Conservation (phyloP, 2,329 filamentous ascomycete species). For the Ustulina deusta region DNA sequence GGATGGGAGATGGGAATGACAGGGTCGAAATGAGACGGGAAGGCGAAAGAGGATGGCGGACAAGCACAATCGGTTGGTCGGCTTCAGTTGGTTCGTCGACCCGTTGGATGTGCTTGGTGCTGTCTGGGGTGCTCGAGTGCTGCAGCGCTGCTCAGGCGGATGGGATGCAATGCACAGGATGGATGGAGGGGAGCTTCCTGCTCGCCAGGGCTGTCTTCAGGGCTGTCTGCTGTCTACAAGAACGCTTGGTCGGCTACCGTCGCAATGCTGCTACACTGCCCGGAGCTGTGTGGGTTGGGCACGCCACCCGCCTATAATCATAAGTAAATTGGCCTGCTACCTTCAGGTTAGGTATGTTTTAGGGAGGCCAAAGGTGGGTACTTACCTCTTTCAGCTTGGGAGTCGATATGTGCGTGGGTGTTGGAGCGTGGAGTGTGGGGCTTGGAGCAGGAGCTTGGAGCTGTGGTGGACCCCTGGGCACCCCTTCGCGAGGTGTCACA, state of each 20-base stretch:
- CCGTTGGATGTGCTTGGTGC: not conserved
- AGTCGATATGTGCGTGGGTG: slow-evolving; percentile 1
- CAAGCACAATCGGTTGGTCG: slow-evolving; percentile 5
- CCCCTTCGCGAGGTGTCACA: not conserved
- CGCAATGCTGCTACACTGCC: slow-evolving; percentile 4
- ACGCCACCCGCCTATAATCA: slow-evolving; percentile 2
- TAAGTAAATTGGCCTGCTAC: not conserved
- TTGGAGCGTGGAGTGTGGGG: slow-evolving; percentile 3
- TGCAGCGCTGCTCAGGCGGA: not conserved
- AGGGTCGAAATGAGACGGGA: slow-evolving; percentile 40
- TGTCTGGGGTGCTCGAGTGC: not conserved
- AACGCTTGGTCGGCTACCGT: not conserved
- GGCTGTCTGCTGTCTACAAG: slow-evolving; percentile 4
- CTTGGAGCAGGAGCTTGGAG: slow-evolving; percentile 7
- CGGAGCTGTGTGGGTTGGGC: slow-evolving; percentile 13
- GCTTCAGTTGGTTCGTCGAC: not conserved
- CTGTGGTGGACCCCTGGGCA: slow-evolving; percentile 4
- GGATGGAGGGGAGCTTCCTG: slow-evolving; percentile 9
- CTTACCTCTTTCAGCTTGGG: slow-evolving; percentile 2
- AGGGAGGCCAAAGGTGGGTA: not conserved
- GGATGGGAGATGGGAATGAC: slow-evolving; percentile 31
- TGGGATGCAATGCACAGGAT: not conserved
- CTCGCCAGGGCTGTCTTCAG: slow-evolving; percentile 10
- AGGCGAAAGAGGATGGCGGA: slow-evolving; percentile 28
- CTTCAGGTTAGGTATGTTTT: slow-evolving; percentile 13